Evolutionary conservation across 345 rosid species (phyloP).

Genomic region (Acer campestre): DNA sequence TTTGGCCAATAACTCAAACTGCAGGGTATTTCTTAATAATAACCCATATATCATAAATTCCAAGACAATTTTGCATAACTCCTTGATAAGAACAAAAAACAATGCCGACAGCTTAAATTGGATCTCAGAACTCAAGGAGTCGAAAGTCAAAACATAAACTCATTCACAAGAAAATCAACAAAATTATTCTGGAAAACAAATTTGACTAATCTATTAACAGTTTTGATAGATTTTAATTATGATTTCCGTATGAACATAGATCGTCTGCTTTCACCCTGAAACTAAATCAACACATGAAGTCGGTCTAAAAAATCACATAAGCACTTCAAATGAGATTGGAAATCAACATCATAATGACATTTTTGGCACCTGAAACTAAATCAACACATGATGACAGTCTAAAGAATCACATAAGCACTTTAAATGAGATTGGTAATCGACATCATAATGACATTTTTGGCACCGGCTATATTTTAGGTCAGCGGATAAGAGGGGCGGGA

Average conservation of each 20-base stretch:
- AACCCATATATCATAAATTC: conserved; percentile 28
- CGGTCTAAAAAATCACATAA: not conserved
- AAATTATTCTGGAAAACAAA: not conserved
- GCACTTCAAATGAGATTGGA: not conserved
- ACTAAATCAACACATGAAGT: not conserved
- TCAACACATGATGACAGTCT: not conserved
- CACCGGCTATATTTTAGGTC: not conserved
- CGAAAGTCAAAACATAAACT: not conserved
- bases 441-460: not conserved
- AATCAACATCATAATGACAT: not conserved
- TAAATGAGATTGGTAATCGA: not conserved
- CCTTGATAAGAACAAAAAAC: conserved; percentile 32
- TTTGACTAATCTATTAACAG: not conserved
- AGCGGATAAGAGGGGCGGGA: not conserved
- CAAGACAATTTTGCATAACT: conserved; percentile 34
- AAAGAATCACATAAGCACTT: not conserved
- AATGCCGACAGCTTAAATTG: conserved; percentile 8
- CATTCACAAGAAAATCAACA: not conserved
- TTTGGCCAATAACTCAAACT: too few species aligned
- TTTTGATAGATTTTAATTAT: not conserved
- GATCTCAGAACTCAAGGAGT: not conserved
- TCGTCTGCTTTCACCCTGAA: not conserved
- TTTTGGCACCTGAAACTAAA: not conserved
- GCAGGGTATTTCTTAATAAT: too few species aligned
- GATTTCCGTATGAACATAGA: not conserved